phyloP scores from a whole-genome alignment of 73 alveolate genomes.

The Halteria grandinella region DNA sequence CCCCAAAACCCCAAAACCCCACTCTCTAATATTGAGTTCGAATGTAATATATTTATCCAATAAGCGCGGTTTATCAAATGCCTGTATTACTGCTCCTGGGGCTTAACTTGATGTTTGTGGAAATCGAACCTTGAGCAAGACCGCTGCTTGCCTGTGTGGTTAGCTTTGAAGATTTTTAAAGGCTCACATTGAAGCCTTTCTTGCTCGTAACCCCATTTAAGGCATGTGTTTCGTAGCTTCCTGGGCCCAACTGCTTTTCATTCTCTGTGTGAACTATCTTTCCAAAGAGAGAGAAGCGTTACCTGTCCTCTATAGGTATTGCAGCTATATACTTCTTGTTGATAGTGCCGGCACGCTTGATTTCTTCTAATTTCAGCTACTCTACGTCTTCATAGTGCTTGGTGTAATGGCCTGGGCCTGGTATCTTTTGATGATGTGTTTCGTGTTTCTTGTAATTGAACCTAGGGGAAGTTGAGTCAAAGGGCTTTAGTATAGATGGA shows the following conservation, averaged over 20 bases:
- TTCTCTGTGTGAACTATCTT: neutral
- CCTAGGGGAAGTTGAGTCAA: conserved; percentile 46
- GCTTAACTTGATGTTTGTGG: no score
- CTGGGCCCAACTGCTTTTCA: neutral
- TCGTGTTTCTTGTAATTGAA: conserved; percentile 12
- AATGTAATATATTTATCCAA: no score
- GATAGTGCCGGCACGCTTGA: conserved; percentile 3
- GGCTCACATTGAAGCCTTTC: no score
- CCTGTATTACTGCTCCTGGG: no score
- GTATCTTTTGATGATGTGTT: neutral
- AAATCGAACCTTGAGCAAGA: no score
- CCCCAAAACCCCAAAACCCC: no score
- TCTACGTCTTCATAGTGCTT: conserved; percentile 4
- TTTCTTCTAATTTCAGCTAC: neutral
- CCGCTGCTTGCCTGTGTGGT: no score
- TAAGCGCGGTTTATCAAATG: no score
- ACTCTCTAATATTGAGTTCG: no score
- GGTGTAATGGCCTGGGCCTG: conserved; percentile 53
- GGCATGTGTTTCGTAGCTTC: conserved; percentile 11
- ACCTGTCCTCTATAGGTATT: conserved; percentile 30
- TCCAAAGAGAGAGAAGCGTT: conserved; percentile 22
- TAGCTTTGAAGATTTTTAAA: no score
- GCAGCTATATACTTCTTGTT: conserved; percentile 14
- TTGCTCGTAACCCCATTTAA: no score
- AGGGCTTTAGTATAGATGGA: neutral